Percentiles rank a stretch among this genome's conserved stretches.
These are phyloP conservation scores for Ascochyta koolunga DNA, from an alignment of 2,329 filamentous ascomycete genomes.

Conservation along the genomic window DNA sequence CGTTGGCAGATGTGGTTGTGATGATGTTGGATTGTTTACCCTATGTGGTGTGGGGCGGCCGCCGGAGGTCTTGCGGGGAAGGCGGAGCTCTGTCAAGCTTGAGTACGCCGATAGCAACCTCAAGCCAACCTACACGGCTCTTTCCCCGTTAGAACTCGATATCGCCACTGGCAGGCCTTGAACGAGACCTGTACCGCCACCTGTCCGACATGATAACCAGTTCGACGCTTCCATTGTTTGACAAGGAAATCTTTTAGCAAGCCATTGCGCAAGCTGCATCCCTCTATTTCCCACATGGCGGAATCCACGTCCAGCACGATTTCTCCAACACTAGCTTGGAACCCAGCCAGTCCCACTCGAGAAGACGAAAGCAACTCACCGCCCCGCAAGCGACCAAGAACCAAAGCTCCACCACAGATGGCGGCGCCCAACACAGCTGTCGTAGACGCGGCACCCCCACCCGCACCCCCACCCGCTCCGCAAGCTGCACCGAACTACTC, in stretches of 20 bases:
- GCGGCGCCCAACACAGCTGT: not conserved
- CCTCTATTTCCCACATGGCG: not conserved
- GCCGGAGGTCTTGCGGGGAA: conserved; percentile 22
- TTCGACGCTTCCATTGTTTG: too few species aligned
- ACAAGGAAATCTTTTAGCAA: not conserved
- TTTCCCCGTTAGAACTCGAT: not conserved
- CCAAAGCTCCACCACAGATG: conserved; percentile 40
- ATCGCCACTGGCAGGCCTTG: not conserved
- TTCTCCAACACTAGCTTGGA: conserved; percentile 7
- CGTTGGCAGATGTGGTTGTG: not conserved
- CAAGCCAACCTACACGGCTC: not conserved
- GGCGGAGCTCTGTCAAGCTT: conserved; percentile 18
- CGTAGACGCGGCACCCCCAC: not conserved
- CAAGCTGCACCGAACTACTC: not conserved
- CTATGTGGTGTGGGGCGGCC: conserved; percentile 24
- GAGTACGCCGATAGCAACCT: not conserved
- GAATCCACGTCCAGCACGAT: not conserved
- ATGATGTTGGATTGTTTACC: conserved; percentile 8
- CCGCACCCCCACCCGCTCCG: not conserved
- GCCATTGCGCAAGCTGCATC: not conserved
- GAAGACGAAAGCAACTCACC: conserved; percentile 26
- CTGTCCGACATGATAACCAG: too few species aligned
- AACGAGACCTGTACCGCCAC: not conserved
- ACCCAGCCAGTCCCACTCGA: conserved; percentile 6
- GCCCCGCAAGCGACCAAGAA: conserved; percentile 40